Percentiles rank a stretch among this genome's conserved stretches.
Evolutionary conservation across 1,284 basidiomycete species (phyloP).

Genomic region (Hemileia vastatrix): DNA sequence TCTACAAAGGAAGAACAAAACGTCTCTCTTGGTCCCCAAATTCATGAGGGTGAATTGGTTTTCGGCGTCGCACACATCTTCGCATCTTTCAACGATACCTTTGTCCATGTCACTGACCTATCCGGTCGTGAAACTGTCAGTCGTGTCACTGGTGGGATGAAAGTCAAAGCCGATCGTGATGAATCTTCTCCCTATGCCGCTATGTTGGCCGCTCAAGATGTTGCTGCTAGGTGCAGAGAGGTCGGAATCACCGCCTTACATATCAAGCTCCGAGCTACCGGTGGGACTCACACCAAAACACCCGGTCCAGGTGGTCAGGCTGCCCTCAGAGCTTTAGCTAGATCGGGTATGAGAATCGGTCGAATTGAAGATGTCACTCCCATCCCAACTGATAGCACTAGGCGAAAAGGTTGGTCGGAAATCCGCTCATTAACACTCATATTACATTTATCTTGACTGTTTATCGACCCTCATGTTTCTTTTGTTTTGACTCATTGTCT

Average conservation of each 20-base stretch:
- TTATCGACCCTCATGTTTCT: too few species aligned
- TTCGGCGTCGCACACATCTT: constrained; percentile 96
- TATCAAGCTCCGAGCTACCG: constrained; percentile 95
- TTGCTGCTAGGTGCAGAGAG: constrained; percentile 91
- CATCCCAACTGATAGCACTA: constrained; percentile 91
- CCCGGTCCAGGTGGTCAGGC: constrained; percentile 97
- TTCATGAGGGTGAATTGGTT: constrained; percentile 77
- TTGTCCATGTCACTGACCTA: constrained; percentile 98
- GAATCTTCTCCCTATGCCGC: constrained; percentile 99
- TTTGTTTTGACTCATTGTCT: too few species aligned
- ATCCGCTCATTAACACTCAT: too few species aligned
- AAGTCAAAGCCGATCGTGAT: constrained; percentile 99
- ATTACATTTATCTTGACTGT: too few species aligned
- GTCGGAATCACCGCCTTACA: constrained; percentile 96
- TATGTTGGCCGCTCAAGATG: constrained; percentile 98
- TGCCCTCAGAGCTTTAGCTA: constrained; percentile 94
- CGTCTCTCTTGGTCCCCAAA: constrained; percentile 83
- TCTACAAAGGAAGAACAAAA: constrained; percentile 64
- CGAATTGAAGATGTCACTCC: constrained; percentile 94
- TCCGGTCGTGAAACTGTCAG: constrained; percentile 98
- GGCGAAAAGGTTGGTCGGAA: constrained; percentile 69
- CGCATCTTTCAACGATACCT: constrained; percentile 95
- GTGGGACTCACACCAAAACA: constrained; percentile 97
- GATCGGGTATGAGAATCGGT: constrained; percentile 96
- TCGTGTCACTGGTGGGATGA: constrained; percentile 99